Conservation (phyloP, 2,329 filamentous ascomycete species). For the Verticillium isaacii region DNA sequence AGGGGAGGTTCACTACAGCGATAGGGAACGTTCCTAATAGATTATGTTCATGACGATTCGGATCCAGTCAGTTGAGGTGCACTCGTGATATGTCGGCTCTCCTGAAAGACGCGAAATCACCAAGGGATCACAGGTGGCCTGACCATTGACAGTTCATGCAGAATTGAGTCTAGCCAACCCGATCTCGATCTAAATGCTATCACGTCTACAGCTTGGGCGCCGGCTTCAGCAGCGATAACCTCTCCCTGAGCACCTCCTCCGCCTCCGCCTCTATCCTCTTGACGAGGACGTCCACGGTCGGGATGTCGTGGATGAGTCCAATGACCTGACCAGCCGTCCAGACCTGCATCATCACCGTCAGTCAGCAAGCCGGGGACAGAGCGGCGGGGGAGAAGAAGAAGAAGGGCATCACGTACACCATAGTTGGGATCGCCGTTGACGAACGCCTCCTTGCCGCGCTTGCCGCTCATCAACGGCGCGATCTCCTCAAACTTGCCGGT, state of each 20-base stretch:
- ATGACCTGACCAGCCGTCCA: conserved; percentile 98
- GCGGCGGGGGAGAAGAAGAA: not conserved
- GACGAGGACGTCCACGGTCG: conserved; percentile 66
- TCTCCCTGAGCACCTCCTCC: conserved; percentile 58
- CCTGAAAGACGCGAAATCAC: too few species aligned
- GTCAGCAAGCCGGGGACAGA: conserved; percentile 5
- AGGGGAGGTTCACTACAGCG: not conserved
- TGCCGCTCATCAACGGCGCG: conserved; percentile 80
- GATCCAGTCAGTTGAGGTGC: not conserved
- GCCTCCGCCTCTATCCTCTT: conserved; percentile 75
- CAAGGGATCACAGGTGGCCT: too few species aligned
- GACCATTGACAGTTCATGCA: not conserved
- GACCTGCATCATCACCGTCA: conserved; percentile 48
- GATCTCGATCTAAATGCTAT: not conserved
- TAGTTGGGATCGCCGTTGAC: conserved; percentile 85
- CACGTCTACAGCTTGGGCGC: conserved; percentile 52
- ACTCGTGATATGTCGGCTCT: too few species aligned
- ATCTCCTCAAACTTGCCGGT: conserved; percentile 89
- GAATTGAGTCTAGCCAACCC: not conserved
- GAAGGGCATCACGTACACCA: conserved; percentile 49
- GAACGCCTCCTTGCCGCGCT: conserved; percentile 88
- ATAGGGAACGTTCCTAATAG: not conserved
- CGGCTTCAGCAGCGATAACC: conserved; percentile 48
- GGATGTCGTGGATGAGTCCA: conserved; percentile 78
- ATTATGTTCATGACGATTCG: conserved; percentile 1